Conservation (phyloP, 257 asterid genomes). For the Handroanthus guayacan region DNA sequence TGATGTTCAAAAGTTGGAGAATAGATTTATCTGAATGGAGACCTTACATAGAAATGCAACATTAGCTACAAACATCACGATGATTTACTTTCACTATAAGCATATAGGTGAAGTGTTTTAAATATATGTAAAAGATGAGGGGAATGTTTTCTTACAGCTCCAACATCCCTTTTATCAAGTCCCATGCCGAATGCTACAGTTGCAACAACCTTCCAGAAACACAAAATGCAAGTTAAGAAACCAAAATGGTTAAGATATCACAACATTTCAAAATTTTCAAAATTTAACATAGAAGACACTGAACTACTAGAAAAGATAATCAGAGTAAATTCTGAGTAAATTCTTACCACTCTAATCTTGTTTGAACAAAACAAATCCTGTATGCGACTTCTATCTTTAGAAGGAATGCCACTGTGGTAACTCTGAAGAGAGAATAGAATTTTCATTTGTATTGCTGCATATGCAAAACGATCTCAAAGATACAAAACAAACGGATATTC, state of each 20-base stretch:
- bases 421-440: constrained; percentile 57
- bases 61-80: background rate
- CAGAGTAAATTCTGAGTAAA: constrained; percentile 37
- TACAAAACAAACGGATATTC: constrained; percentile 28
- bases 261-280: constrained; percentile 8
- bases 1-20: constrained; percentile 17
- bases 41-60: constrained; percentile 12
- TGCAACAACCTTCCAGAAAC: constrained; percentile 85
- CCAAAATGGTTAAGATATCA: constrained; percentile 13
- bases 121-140: constrained; percentile 30
- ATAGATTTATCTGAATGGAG: constrained; percentile 8
- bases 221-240: constrained; percentile 37
- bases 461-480: constrained; percentile 32
- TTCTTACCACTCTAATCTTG: constrained; percentile 90
- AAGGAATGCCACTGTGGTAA: constrained; percentile 91
- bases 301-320: constrained; percentile 24
- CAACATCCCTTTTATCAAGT: constrained; percentile 93
- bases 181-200: constrained; percentile 99
- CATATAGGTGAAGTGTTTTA: constrained; percentile 12
- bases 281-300: constrained; percentile 10
- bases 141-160: constrained; percentile 74
- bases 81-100: constrained; percentile 17
- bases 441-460: constrained; percentile 17
- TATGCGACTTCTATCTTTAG: constrained; percentile 76
- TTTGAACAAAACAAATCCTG: constrained; percentile 89